Base-by-base conservation (phyloP, 177 flowering plant genomes). In the Vitis hybrid region DNA sequence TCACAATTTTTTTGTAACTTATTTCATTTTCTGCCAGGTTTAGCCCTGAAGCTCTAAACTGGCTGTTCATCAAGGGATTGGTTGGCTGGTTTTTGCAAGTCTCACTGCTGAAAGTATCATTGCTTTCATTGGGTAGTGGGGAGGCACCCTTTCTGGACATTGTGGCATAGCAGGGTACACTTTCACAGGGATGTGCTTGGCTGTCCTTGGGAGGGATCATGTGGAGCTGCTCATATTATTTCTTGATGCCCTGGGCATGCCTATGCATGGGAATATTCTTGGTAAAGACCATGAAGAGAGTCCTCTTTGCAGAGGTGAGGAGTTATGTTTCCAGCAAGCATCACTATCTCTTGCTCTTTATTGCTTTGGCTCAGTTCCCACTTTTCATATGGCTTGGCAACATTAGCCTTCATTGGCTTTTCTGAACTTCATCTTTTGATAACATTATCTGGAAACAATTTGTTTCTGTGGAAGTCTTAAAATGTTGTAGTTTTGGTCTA, bases 211-310 rank as follows among this genome's bases (percentile, higher is more conserved):
- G 15, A 79, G 74, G 78, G 21, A 73, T 86, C 24, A 4, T 81
- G 20, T 82, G 79, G 79, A 76, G 79, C 49, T 82, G 83, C 67
- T 76, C 91, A 0, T 89, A 89, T 75, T 91, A 85, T 70, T 69
- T 85, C 32, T 24, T 89, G 77, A 71, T 85, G 76, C 84, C 83
- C 3, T 86, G 86, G 87, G 73, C 86, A 15, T 85, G 92, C 80
- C 63, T 90, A 20, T 85, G 91, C 81, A 88, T 88, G 91, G 93
- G 90, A 14, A 69, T 92, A 13, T 89, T 93, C 84, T 75, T 93
- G 77, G 94, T 90, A 71, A 92, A 89, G 81, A 91, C 96, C 18
- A 85, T 88, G 94, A 92, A 92, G 73, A 79, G 96, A 73, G 91
- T 90, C 54, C 86, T 88, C 17, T 88, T 86, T 68, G 88, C 95